These are phyloP conservation scores for Aspergillus ustus DNA, from an alignment of 2,329 filamentous ascomycete species.

Conservation along the genomic window DNA sequence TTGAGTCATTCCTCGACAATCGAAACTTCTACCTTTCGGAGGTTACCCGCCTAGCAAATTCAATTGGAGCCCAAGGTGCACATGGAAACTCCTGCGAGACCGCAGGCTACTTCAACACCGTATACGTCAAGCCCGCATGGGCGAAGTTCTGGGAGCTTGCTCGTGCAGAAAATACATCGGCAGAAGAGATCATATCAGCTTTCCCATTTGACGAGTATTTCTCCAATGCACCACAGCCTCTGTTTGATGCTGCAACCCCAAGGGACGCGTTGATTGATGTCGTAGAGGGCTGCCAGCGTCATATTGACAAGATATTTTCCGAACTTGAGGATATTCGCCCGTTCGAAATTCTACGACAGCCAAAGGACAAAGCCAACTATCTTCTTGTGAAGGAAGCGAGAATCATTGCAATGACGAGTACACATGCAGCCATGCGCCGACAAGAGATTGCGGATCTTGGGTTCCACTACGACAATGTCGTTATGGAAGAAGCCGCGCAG, in stretches of 20 bases:
- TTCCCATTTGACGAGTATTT: slow-evolving; percentile 94
- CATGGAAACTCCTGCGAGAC: slow-evolving; percentile 97
- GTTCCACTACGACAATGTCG: slow-evolving; percentile 95
- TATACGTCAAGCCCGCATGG: slow-evolving; percentile 90
- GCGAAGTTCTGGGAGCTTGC: slow-evolving; percentile 75
- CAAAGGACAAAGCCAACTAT: slow-evolving; percentile 94
- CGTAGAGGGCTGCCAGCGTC: slow-evolving; percentile 81
- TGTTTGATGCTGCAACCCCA: slow-evolving; percentile 72
- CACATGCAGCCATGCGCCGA: slow-evolving; percentile 92
- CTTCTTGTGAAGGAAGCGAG: slow-evolving; percentile 94
- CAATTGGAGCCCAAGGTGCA: slow-evolving; percentile 86
- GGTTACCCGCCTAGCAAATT: slow-evolving; percentile 82
- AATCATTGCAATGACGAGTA: slow-evolving; percentile 98
- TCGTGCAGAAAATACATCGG: slow-evolving; percentile 60
- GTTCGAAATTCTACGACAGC: slow-evolving; percentile 88
- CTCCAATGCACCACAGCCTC: slow-evolving; percentile 79
- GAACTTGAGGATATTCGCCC: slow-evolving; percentile 92
- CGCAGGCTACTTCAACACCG: slow-evolving; percentile 92
- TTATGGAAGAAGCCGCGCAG: slow-evolving; percentile 98
- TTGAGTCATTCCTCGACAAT: slow-evolving; percentile 94
- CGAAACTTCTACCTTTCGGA: slow-evolving; percentile 77
- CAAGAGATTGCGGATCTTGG: slow-evolving; percentile 89
- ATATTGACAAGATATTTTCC: slow-evolving; percentile 87
- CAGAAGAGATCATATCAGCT: slow-evolving; percentile 66
- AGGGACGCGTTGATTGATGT: slow-evolving; percentile 74